Conservation (phyloP, 2,329 filamentous ascomycete species). For the Aspergillus piperis region DNA sequence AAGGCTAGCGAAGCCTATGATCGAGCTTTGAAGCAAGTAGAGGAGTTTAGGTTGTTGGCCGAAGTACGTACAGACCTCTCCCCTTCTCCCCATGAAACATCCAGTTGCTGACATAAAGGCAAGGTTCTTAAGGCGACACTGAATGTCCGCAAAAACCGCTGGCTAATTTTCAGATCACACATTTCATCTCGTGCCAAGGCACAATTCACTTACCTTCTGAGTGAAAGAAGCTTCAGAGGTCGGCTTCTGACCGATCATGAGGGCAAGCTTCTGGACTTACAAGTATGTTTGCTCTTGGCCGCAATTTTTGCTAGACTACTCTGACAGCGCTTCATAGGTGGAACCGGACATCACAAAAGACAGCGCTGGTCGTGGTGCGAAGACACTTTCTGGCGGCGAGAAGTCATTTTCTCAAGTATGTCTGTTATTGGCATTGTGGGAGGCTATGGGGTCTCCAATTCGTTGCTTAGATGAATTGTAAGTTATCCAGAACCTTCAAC, state of each 20-base stretch:
- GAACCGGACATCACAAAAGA: conserved; percentile 70
- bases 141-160: conserved; percentile 69
- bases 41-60: conserved; percentile 39
- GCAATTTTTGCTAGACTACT: not conserved
- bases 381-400: conserved; percentile 91
- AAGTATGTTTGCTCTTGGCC: conserved; percentile 50
- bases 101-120: conserved; percentile 1
- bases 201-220: conserved; percentile 85
- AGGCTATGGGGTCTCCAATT: conserved; percentile 94
- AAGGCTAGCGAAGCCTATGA: conserved; percentile 40
- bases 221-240: conserved; percentile 85
- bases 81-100: not conserved
- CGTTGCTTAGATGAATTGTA: conserved; percentile 92
- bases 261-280: conserved; percentile 72
- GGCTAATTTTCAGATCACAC: conserved; percentile 76
- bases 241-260: conserved; percentile 76
- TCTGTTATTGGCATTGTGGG: conserved; percentile 88
- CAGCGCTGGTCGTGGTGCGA: conserved; percentile 75
- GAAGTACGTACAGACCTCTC: conserved; percentile 35
- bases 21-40: conserved; percentile 40
- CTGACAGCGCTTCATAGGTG: conserved; percentile 43
- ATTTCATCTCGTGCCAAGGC: conserved; percentile 85
- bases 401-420: conserved; percentile 98
- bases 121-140: conserved; percentile 64
- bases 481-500: conserved; percentile 25